Evolutionary conservation across 2,329 filamentous ascomycete genomes (phyloP), one percentile per base, ranked within the genome.

Genomic region (Samsoniella hepiali): DNA sequence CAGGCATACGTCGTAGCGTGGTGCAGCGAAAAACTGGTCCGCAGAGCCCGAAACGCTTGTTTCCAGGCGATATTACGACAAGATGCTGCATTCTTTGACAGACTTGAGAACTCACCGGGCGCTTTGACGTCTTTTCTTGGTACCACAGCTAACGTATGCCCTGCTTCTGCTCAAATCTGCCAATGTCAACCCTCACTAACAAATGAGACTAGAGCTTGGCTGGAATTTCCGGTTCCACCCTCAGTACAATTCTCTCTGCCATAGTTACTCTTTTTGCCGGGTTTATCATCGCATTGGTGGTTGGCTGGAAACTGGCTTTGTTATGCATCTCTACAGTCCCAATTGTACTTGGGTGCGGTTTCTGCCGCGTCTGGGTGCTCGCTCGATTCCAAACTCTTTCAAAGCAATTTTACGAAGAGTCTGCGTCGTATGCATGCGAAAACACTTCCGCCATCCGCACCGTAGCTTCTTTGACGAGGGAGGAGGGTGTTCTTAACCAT

Each of bases 401-500:
- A 22, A 22, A 22, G 22, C 22, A 22, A 22, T 22, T 22, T 22
- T 22, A 22, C 11, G 11, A 17, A 32, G 31, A 32, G 13, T 53
- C 49, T 3, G 49, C 49, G 10, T 3, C 29, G 5, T 34, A 32
- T 11, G 49, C 49, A 3, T 9, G 85, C 88, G 69, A 82, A 87
- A 8, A 78, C 80, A 2, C 15, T 11, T 13, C 27, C 5, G 84
- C 84, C 0, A 84, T 87, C 67, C 78, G 85, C 22, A 88, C 85
- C 0, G 85, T 88, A 3, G 76, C 82, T 0, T 79, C 82, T 3
- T 73, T 88, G 11, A 84, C 82, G 1, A 81, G 88, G 75, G 85
- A 88, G 68, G 75, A 82, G 60, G 75, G 76, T 53, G 85, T 88
- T 55, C 72, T 74, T 34, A 64, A 69, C 7, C 68, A 73, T 7